Base-by-base conservation (phyloP, 1,139 yeast species). In the Yamadazyma dushanensis region DNA sequence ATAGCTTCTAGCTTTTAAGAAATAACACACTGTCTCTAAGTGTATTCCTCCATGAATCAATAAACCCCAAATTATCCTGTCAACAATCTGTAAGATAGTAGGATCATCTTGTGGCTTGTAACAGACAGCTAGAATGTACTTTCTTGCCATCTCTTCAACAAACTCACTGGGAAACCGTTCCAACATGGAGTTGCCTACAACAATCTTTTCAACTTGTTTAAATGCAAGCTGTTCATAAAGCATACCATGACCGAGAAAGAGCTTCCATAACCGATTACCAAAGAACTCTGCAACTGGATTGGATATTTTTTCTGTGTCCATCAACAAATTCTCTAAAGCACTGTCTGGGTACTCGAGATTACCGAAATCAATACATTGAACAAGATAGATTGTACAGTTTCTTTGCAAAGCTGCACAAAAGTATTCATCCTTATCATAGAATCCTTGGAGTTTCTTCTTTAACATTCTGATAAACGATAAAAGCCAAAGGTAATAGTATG, bases 31-130 rank as follows among this genome's bases (percentile, higher is more conserved):
- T 1, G 63, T 50, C 29, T 61, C 61, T 3, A 73, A 26, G 42
- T 69, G 74, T 16, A 63, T 51, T 0, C 74, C 75, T 8, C 80
- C 80, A 37, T 56, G 60, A 38, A 73, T 44, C 9, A 70, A 31
- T 3, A 73, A 41, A 0, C 67, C 69, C 60, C 70, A 63, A 2
- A 72, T 34, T 0, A 75, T 53, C 15, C 63, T 49, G 31, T 70
- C 66, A 36, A 64, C 63, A 1, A 68, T 38, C 2, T 41, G 34
- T 3, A 60, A 41, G 6, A 60, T 48, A 1, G 52, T 38, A 0
- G 68, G 63, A 44, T 74, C 75, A 47, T 74, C 78, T 1, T 41
- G 39, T 0, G 55, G 41, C 37, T 51, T 54, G 10, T 51, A 29
- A 3, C 59, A 46, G 1, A 63, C 39, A 1, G 68, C 64, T 5